Evolutionary conservation across 2,329 filamentous ascomycete species (phyloP).

Genomic region (Colletotrichum sp.): DNA sequence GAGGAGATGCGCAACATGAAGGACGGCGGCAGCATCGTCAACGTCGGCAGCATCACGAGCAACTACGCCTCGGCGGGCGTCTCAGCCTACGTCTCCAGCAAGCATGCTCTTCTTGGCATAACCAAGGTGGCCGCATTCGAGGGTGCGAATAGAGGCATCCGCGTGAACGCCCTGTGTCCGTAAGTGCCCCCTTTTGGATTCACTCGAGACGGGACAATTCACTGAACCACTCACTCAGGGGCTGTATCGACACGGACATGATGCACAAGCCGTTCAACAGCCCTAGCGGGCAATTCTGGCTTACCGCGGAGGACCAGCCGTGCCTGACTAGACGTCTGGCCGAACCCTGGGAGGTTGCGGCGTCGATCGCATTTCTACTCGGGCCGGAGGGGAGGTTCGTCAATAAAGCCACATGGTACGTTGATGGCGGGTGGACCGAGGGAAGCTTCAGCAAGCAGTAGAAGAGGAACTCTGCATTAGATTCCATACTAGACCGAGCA

Average conservation of each 20-base stretch:
- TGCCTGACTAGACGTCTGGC: constrained; percentile 31
- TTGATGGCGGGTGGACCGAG: constrained; percentile 43
- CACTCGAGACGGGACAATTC: not conserved
- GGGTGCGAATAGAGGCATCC: constrained; percentile 21
- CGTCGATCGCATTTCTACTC: constrained; percentile 33
- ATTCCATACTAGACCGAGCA: not conserved
- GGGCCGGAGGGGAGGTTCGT: constrained; percentile 36
- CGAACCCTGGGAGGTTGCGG: constrained; percentile 32
- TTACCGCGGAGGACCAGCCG: constrained; percentile 18
- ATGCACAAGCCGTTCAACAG: constrained; percentile 29
- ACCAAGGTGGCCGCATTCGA: constrained; percentile 32
- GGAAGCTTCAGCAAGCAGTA: constrained; percentile 27
- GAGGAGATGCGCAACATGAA: constrained; percentile 39
- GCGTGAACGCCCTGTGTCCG: constrained; percentile 16
- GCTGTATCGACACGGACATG: constrained; percentile 33
- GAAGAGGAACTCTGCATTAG: not conserved
- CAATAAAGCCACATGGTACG: constrained; percentile 23
- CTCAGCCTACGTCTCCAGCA: constrained; percentile 37
- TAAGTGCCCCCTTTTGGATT: not conserved
- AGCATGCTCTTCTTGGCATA: constrained; percentile 32
- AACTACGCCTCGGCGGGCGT: constrained; percentile 38
- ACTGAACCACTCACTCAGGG: constrained; percentile 20
- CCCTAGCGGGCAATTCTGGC: constrained; percentile 16
- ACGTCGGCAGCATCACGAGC: constrained; percentile 49
- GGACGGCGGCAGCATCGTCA: constrained; percentile 51